Conservation (phyloP, 2,329 filamentous ascomycete genomes). For the Pseudopyrenochaeta lycopersici region DNA sequence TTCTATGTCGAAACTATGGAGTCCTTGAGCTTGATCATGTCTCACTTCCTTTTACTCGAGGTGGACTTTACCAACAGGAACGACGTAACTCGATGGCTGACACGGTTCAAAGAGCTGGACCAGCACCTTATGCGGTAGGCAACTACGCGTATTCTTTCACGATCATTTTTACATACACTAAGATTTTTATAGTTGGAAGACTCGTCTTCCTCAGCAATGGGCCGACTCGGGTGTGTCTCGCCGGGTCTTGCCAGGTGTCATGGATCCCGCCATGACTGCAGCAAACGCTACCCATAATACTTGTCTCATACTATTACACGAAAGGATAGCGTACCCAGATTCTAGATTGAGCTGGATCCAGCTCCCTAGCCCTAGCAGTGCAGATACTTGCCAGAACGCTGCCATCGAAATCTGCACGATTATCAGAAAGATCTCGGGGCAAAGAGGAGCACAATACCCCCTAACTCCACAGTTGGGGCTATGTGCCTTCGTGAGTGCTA, state of each 20-base stretch:
- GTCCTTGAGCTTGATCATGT: neutral
- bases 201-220: conserved; percentile 6
- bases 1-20: conserved; percentile 8
- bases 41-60: neutral
- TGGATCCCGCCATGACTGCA: conserved; percentile 9
- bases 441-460: neutral
- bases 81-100: conserved; percentile 1
- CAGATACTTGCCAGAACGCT: neutral
- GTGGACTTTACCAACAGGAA: neutral
- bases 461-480: conserved; percentile 4
- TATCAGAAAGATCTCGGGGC: neutral
- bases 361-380: conserved; percentile 3
- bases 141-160: neutral
- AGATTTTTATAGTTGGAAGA: conserved; percentile 4
- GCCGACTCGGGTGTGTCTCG: conserved; percentile 7
- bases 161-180: too few species aligned
- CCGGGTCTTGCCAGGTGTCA: conserved; percentile 1
- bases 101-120: conserved; percentile 2
- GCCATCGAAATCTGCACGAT: conserved; percentile 2
- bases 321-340: conserved; percentile 2
- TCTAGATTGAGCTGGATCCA: conserved; percentile 1
- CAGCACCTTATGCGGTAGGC: neutral
- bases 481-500: conserved; percentile 8
- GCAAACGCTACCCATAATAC: conserved; percentile 10
- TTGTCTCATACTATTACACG: conserved; percentile 1